Evolutionary conservation across 345 rosid species (phyloP), one percentile per base, ranked within the genome.

Genomic region (Eucalyptus shirleyi): DNA sequence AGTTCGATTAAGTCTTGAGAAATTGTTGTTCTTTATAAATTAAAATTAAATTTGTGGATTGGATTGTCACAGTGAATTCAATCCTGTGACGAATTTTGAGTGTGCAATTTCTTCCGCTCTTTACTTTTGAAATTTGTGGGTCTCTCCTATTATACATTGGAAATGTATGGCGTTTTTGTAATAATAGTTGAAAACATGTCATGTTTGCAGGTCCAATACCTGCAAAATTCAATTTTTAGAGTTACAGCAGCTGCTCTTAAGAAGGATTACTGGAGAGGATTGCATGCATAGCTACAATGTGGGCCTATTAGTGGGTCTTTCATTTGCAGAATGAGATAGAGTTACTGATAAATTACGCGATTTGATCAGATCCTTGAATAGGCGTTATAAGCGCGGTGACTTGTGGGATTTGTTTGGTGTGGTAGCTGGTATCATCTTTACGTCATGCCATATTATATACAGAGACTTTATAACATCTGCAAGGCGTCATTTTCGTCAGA

Each of bases 381-480:
- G 92, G 90, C 91, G 49, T 88, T 91, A 91, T 92, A 91, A 88
- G 90, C 93, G 88, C 53, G 24, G 92, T 89, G 92, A 90, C 90
- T 86, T 85, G n/a, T 37, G 77, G 90, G 89, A 81, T 88, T 65
- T 80, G 13, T 83, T 89, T 89, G 40, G 24, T 91, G 90, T 82
- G 92, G 90, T 91, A 92, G 94, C 91, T 88, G 93, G 90, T 90
- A 92, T 88, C 90, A 91, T 77, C 85, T 77, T 40, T 77, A 69
- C 92, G 92, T 51, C 93, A 96, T 96, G 98, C 98, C 98, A 77
- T 96, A 93, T 89, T 95, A 91, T 91, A 94, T 95, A 90, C 99
- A 98, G 93, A 95, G 97, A 90, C 96, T 98, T 86, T 98, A 98
- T 91, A 94, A 94, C 89, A 92, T 96, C 90, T 98, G 99, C 96